Evolutionary conservation across 352 stramenopile genomes (phyloP).

Genomic region (Phytophthora colocasiae): DNA sequence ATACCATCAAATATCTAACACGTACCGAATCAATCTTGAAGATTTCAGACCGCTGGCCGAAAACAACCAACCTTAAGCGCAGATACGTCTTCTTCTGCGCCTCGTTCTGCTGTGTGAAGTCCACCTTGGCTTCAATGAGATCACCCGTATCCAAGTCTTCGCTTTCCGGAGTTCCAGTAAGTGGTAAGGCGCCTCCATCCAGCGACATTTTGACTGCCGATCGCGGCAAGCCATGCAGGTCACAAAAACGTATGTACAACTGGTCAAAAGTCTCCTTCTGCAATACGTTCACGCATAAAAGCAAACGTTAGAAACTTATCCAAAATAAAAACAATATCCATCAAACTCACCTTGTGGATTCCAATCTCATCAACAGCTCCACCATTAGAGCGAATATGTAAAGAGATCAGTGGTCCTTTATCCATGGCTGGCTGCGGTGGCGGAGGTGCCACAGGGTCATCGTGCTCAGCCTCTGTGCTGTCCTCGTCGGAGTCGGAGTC

Average conservation of each 20-base stretch:
- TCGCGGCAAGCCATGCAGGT: conserved; percentile 63
- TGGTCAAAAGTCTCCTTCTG: conserved; percentile 73
- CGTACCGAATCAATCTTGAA: conserved; percentile 78
- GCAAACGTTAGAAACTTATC: conserved; percentile 1
- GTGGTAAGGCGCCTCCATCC: conserved; percentile 53
- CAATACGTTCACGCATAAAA: background rate
- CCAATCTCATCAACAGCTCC: conserved; percentile 55
- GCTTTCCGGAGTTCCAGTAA: conserved; percentile 33
- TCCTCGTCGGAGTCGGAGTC: conserved; percentile 66
- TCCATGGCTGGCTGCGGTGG: conserved; percentile 19
- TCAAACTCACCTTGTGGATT: conserved; percentile 58
- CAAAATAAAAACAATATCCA: background rate
- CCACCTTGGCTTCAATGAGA: conserved; percentile 77
- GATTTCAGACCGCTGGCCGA: conserved; percentile 58
- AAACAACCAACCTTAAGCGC: conserved; percentile 59
- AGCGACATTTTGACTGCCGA: conserved; percentile 69
- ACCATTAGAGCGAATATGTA: conserved; percentile 73
- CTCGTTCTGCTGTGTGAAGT: conserved; percentile 63
- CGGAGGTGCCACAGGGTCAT: conserved; percentile 6
- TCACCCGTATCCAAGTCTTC: conserved; percentile 66
- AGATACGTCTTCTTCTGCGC: conserved; percentile 64
- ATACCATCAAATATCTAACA: conserved; percentile 7
- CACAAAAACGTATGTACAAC: conserved; percentile 72
- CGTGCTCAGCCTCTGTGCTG: background rate
- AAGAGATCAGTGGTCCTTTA: conserved; percentile 60